Percentiles rank a stretch among this genome's conserved stretches.
Evolutionary conservation across 371 early-diverging fungal genomes (phyloP).

Genomic region (Mortierella sp.): DNA sequence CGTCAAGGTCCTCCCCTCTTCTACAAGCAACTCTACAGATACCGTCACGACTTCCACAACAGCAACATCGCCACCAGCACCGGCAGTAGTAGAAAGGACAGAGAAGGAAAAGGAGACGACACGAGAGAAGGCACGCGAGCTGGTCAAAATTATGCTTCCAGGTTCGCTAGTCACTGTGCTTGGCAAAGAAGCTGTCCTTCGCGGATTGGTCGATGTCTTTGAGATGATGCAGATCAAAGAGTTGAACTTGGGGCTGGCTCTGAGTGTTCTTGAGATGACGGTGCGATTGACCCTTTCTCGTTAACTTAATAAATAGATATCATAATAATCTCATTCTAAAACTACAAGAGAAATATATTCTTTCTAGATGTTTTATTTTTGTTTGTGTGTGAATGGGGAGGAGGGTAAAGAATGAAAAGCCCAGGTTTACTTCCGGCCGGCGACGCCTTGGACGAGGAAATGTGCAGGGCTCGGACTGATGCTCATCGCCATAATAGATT

Average conservation of each 20-base stretch:
- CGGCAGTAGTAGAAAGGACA: slow-evolving; percentile 18
- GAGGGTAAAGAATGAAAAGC: neutral
- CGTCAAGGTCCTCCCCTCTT: slow-evolving; percentile 19
- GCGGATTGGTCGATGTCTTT: slow-evolving; percentile 51
- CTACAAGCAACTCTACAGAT: neutral
- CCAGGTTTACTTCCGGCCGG: neutral
- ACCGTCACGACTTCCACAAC: neutral
- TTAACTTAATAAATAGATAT: neutral
- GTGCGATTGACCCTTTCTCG: slow-evolving; percentile 46
- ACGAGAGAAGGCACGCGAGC: slow-evolving; percentile 41
- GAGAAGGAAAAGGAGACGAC: slow-evolving; percentile 41
- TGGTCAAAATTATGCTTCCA: slow-evolving; percentile 47
- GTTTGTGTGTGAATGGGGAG: neutral
- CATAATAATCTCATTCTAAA: neutral
- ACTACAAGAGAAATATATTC: no score
- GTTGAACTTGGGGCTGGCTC: slow-evolving; percentile 47
- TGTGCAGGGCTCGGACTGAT: slow-evolving; percentile 71
- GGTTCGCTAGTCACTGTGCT: slow-evolving; percentile 65
- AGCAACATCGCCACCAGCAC: neutral
- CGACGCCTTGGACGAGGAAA: slow-evolving; percentile 54
- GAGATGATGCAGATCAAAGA: slow-evolving; percentile 58
- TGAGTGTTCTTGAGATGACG: slow-evolving; percentile 51
- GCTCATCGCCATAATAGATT: slow-evolving; percentile 73
- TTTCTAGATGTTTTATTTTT: no score
- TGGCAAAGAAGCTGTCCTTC: slow-evolving; percentile 58